phyloP scores from a whole-genome alignment of 768 basidiomycete species.

The Floccularia luteovirens region DNA sequence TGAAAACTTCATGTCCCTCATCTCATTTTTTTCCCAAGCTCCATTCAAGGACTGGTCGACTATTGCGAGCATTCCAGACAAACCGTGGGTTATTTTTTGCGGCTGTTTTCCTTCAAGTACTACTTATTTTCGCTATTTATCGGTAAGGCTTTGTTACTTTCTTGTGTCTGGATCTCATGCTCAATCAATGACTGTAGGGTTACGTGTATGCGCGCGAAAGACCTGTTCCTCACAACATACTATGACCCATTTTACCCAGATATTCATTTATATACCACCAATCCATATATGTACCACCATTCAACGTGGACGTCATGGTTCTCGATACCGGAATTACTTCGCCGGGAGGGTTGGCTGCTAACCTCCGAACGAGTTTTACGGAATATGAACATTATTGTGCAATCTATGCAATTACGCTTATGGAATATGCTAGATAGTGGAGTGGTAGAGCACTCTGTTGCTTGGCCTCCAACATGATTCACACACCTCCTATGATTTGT shows the following conservation, averaged over 20 bases:
- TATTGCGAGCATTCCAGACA: background rate
- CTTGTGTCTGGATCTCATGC: conserved; percentile 5
- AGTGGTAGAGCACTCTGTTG: too few relatives aligned
- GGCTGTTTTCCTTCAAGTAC: conserved; percentile 29
- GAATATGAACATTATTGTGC: background rate
- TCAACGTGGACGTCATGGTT: conserved; percentile 21
- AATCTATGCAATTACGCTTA: background rate
- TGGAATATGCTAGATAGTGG: too few relatives aligned
- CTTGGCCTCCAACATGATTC: too few relatives aligned
- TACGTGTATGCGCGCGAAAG: conserved; percentile 36
- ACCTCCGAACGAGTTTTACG: background rate
- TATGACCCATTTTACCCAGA: conserved; percentile 76
- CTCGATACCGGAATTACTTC: conserved; percentile 28
- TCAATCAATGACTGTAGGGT: conserved; percentile 24
- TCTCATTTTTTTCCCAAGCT: too few relatives aligned
- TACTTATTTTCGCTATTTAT: conserved; percentile 46
- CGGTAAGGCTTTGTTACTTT: conserved; percentile 29
- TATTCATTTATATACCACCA: conserved; percentile 45
- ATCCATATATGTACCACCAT: conserved; percentile 31
- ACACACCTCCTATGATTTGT: too few relatives aligned
- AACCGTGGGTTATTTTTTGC: conserved; percentile 13
- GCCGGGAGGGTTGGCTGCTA: conserved; percentile 8
- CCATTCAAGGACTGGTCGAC: too few relatives aligned
- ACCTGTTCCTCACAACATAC: conserved; percentile 65
- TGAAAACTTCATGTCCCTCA: too few relatives aligned